Percentiles rank a stretch among this genome's conserved stretches.
Evolutionary conservation across 2,329 filamentous ascomycete genomes (phyloP).

Genomic region (Phyllosticta citriasiana): DNA sequence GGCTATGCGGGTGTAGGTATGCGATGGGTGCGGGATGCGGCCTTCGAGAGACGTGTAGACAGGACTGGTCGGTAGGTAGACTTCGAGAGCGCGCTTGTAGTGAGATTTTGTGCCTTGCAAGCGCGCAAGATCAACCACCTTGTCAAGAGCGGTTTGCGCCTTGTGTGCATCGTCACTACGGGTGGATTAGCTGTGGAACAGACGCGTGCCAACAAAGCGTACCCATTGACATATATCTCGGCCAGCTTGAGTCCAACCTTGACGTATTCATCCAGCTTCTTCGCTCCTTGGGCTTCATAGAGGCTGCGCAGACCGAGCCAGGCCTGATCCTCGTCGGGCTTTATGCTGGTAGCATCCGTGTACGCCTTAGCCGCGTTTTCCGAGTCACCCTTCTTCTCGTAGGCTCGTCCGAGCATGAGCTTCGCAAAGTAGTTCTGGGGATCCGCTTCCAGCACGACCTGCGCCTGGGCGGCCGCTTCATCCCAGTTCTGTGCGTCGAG

Average conservation of each 20-base stretch:
- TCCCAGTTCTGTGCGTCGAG: constrained; percentile 72
- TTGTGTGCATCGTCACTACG: constrained; percentile 47
- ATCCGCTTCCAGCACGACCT: constrained; percentile 60
- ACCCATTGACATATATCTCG: constrained; percentile 58
- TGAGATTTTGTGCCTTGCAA: constrained; percentile 62
- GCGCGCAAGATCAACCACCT: constrained; percentile 65
- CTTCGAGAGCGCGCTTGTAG: constrained; percentile 63
- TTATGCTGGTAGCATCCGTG: constrained; percentile 58
- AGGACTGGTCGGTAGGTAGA: constrained; percentile 64
- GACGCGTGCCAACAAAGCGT: constrained; percentile 22
- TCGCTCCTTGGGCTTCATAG: constrained; percentile 65
- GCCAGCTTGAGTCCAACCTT: constrained; percentile 64
- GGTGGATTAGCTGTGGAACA: not conserved
- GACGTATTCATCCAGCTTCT: constrained; percentile 64
- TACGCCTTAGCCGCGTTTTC: constrained; percentile 72
- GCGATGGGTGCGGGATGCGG: constrained; percentile 65
- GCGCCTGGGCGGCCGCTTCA: constrained; percentile 60
- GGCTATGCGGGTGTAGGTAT: constrained; percentile 72
- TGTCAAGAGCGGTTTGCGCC: constrained; percentile 60
- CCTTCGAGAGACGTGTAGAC: constrained; percentile 79
- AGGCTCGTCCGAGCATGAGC: constrained; percentile 78
- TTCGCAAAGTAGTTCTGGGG: constrained; percentile 76
- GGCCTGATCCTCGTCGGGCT: constrained; percentile 67
- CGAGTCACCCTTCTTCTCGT: constrained; percentile 62
- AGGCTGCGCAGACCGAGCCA: constrained; percentile 85